These are phyloP conservation scores for Silene noctiflora DNA, from an alignment of 179 eudicot species.

Conservation along the genomic window DNA sequence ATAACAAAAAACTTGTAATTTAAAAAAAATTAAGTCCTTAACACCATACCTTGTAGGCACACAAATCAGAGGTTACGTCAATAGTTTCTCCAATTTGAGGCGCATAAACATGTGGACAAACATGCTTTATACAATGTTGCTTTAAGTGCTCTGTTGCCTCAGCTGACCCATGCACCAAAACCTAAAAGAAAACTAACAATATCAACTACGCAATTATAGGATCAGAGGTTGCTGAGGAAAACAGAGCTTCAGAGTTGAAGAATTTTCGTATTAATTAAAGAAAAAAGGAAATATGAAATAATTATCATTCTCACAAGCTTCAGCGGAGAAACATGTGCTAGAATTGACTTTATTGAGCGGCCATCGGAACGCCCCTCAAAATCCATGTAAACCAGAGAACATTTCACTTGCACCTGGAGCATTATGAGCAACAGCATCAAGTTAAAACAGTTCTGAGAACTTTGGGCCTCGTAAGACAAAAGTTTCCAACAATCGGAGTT, in stretches of 20 bases:
- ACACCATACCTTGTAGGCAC: conserved; percentile 79
- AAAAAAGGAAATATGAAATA: background rate
- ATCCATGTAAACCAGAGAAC: conserved; percentile 78
- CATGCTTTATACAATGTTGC: conserved; percentile 82
- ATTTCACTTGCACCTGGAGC: conserved; percentile 79
- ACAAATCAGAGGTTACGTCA: conserved; percentile 95
- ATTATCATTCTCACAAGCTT: conserved; percentile 61
- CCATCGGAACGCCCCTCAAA: conserved; percentile 98
- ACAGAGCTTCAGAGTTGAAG: conserved; percentile 1
- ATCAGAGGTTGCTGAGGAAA: conserved; percentile 1
- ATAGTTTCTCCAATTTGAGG: conserved; percentile 90
- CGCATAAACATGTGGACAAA: conserved; percentile 92
- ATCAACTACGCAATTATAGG: conserved; percentile 2
- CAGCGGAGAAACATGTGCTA: conserved; percentile 82
- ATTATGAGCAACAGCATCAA: background rate
- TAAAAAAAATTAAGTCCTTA: background rate
- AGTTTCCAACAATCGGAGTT: background rate
- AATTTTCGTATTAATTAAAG: background rate
- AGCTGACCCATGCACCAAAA: conserved; percentile 96
- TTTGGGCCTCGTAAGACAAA: background rate
- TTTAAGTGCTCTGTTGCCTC: conserved; percentile 97
- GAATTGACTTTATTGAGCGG: conserved; percentile 81
- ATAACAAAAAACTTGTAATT: conserved; percentile 9
- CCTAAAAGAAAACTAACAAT: conserved; percentile 36
- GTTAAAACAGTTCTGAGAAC: background rate